Conservation (phyloP, 2,329 filamentous ascomycete species). For the Diaporthe nobilis region DNA sequence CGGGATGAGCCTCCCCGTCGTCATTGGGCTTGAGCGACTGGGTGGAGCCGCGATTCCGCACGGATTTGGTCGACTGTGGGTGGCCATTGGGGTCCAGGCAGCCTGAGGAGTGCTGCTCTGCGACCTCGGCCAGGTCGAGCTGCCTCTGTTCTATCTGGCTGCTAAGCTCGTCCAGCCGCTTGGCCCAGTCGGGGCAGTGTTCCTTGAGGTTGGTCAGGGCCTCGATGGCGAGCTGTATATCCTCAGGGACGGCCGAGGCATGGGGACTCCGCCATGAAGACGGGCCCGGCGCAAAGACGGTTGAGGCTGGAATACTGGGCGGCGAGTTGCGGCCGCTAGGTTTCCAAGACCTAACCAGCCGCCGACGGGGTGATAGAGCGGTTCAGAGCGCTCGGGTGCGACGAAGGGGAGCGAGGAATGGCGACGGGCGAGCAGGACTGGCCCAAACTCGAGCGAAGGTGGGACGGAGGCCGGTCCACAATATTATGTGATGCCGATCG, state of each 20-base stretch:
- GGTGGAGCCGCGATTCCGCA: conserved; percentile 48
- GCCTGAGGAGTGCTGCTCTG: conserved; percentile 43
- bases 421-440: background rate
- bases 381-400: conserved; percentile 5
- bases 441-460: conserved; percentile 12
- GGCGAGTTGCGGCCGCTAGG: conserved; percentile 40
- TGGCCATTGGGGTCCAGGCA: conserved; percentile 43
- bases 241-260: conserved; percentile 42
- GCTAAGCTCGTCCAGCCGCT: conserved; percentile 71
- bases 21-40: conserved; percentile 47
- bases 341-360: conserved; percentile 42
- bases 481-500: conserved; percentile 5
- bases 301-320: conserved; percentile 42
- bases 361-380: conserved; percentile 24
- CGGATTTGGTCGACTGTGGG: conserved; percentile 45
- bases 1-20: conserved; percentile 42
- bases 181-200: conserved; percentile 73
- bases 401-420: background rate
- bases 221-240: conserved; percentile 62
- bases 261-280: conserved; percentile 20
- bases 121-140: conserved; percentile 65
- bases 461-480: conserved; percentile 8
- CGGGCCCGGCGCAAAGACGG: conserved; percentile 33
- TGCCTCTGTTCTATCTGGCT: conserved; percentile 74
- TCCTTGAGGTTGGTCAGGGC: conserved; percentile 67